phyloP scores from a whole-genome alignment of 1,284 basidiomycete genomes.

The Anthracocystis panici-leucophaei region DNA sequence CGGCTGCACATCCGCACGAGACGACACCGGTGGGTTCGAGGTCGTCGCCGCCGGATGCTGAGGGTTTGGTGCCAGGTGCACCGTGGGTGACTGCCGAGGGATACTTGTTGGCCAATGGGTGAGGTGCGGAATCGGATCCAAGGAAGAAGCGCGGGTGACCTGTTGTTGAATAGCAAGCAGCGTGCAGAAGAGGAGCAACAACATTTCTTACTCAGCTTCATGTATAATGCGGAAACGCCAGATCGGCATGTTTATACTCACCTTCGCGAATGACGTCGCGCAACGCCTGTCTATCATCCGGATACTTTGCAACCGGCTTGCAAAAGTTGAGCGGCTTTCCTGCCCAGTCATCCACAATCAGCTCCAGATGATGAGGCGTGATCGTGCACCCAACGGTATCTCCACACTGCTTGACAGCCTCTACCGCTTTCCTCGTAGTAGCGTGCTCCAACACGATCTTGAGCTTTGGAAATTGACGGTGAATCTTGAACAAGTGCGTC shows the following conservation, averaged over 20 bases:
- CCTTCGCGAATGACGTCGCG: conserved; percentile 78
- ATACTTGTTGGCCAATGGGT: conserved; percentile 84
- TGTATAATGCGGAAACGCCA: no score
- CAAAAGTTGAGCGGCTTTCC: conserved; percentile 96
- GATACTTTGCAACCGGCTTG: conserved; percentile 98
- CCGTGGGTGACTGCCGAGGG: conserved; percentile 70
- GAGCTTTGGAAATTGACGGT: conserved; percentile 86
- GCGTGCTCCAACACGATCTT: conserved; percentile 98
- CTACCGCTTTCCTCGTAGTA: conserved; percentile 95
- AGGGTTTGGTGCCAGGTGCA: conserved; percentile 39
- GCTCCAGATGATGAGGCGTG: conserved; percentile 93
- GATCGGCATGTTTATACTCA: no score
- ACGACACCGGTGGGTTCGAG: conserved; percentile 49
- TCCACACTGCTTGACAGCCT: conserved; percentile 73
- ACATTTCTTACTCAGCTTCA: no score
- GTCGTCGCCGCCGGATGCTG: conserved; percentile 37
- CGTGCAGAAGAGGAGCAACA: no score
- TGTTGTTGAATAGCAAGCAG: no score
- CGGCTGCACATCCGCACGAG: conserved; percentile 66
- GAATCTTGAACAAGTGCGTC: conserved; percentile 85
- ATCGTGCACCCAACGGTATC: conserved; percentile 94
- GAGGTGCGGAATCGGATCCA: conserved; percentile 96
- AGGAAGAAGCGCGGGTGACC: conserved; percentile 95
- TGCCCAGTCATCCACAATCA: conserved; percentile 97
- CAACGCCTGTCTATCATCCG: conserved; percentile 88